These are phyloP conservation scores for Larix kaempferi DNA, from an alignment of 75 land plant species.

Conservation along the genomic window DNA sequence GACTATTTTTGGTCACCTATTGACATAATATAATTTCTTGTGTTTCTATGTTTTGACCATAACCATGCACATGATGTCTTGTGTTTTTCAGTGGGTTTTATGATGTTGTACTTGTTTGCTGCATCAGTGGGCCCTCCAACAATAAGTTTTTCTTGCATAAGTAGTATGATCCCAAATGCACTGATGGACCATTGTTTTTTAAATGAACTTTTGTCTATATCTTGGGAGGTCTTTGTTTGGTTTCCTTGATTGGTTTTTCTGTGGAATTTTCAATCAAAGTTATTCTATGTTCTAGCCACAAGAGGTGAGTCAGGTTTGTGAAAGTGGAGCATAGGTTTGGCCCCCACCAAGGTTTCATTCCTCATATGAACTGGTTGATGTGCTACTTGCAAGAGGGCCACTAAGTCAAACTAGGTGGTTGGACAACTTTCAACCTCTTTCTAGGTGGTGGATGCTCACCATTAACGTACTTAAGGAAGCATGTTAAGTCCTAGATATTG, in stretches of 20 bases:
- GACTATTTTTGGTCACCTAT: background rate
- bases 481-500: too few relatives aligned
- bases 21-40: background rate
- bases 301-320: too few relatives aligned
- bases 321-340: too few relatives aligned
- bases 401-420: too few relatives aligned
- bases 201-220: background rate
- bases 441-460: too few relatives aligned
- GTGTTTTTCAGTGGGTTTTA: background rate
- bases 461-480: too few relatives aligned
- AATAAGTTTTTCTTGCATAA: background rate
- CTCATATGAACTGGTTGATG: too few relatives aligned
- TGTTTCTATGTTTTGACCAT: background rate
- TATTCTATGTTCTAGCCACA: background rate
- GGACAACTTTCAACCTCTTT: too few relatives aligned
- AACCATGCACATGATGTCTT: background rate
- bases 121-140: background rate
- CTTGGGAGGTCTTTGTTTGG: background rate
- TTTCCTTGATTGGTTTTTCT: background rate
- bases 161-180: background rate
- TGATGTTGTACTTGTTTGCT: background rate
- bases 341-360: too few relatives aligned
- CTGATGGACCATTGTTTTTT: too few relatives aligned
- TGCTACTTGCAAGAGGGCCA: too few relatives aligned
- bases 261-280: background rate